Evolutionary conservation across 768 basidiomycete genomes (phyloP).

Genomic region (Leccinum rimulosum): DNA sequence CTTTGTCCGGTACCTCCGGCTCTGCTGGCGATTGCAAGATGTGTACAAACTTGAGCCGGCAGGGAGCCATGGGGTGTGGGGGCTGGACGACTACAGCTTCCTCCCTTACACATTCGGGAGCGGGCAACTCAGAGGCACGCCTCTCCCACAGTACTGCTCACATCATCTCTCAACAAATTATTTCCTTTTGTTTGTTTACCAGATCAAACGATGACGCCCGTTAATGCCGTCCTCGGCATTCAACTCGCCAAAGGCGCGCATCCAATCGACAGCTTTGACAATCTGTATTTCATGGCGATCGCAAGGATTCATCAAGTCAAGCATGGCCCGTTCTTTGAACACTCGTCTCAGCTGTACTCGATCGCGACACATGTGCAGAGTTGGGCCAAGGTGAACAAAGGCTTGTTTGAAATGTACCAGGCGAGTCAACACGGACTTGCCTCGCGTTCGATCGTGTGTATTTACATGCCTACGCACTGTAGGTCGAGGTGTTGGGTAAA

Average conservation of each 20-base stretch:
- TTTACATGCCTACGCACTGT: slow-evolving; percentile 7
- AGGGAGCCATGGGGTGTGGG: slow-evolving; percentile 98
- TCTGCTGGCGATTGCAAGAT: slow-evolving; percentile 87
- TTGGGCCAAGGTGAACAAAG: slow-evolving; percentile 88
- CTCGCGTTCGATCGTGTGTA: not conserved
- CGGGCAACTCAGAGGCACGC: slow-evolving; percentile 76
- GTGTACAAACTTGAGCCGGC: slow-evolving; percentile 91
- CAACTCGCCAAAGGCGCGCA: slow-evolving; percentile 36
- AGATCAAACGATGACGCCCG: slow-evolving; percentile 67
- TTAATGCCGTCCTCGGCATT: slow-evolving; percentile 58
- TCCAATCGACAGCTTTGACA: slow-evolving; percentile 39
- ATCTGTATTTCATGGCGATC: slow-evolving; percentile 79
- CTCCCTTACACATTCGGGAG: slow-evolving; percentile 90
- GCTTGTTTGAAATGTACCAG: slow-evolving; percentile 95
- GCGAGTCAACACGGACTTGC: slow-evolving; percentile 34
- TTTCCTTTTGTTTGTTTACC: not conserved
- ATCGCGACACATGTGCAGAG: slow-evolving; percentile 86
- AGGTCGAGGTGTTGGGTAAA: slow-evolving; percentile 94
- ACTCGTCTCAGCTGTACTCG: slow-evolving; percentile 84
- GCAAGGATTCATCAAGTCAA: slow-evolving; percentile 79
- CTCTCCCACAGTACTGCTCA: not conserved
- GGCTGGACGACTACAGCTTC: slow-evolving; percentile 88
- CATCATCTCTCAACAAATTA: slow-evolving; percentile 2
- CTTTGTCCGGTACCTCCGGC: slow-evolving; percentile 72
- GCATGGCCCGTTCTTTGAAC: slow-evolving; percentile 85